These are phyloP conservation scores for Eucalyptus cloeziana DNA, from an alignment of 345 rosid species.

Conservation along the genomic window DNA sequence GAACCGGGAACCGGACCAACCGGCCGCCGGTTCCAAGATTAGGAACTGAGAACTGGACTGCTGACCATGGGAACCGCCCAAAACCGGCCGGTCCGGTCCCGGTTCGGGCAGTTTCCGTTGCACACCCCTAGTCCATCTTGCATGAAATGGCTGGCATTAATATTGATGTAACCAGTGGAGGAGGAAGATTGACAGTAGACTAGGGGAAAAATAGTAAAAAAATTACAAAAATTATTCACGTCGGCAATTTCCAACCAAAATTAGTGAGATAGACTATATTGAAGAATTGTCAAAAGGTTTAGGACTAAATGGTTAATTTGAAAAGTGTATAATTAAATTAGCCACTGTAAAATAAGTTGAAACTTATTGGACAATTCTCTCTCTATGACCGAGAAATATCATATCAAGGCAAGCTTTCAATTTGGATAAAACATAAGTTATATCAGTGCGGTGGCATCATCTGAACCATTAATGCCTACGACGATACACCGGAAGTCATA, in stretches of 20 bases:
- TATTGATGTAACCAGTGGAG: rapidly evolving
- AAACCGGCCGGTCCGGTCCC: too few species aligned
- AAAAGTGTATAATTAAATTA: rapidly evolving
- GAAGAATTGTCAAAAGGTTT: neutral
- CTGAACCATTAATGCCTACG: rapidly evolving
- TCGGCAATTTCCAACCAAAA: rapidly evolving
- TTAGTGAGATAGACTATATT: rapidly evolving
- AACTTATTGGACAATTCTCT: neutral
- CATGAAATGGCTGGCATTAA: rapidly evolving
- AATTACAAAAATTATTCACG: rapidly evolving
- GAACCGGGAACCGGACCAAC: too few species aligned
- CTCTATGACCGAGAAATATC: neutral
- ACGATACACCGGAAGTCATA: neutral
- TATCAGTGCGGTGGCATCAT: rapidly evolving
- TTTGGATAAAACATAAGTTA: neutral
- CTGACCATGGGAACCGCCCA: too few species aligned
- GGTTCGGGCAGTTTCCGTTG: too few species aligned
- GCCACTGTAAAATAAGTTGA: rapidly evolving
- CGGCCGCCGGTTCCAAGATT: too few species aligned
- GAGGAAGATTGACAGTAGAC: neutral
- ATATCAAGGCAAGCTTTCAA: neutral
- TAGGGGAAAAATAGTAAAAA: neutral
- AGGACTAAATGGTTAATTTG: neutral
- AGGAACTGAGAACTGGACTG: too few species aligned
- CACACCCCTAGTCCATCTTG: neutral